phyloP scores from a whole-genome alignment of 495 filamentous ascomycete species.

The Lasiosphaeria hispida region DNA sequence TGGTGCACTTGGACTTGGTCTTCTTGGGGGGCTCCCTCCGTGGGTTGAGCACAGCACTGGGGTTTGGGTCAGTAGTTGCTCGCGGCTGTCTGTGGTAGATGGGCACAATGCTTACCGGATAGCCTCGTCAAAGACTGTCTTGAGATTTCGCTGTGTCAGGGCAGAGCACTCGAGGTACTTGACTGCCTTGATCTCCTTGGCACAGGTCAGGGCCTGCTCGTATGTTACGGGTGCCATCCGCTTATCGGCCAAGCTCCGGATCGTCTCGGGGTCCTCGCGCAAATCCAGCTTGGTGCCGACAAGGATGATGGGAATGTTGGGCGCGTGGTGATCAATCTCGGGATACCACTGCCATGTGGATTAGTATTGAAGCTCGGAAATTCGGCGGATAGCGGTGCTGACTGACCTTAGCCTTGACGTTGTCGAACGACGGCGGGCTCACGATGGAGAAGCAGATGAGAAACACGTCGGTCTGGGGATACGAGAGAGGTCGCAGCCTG shows the following conservation, averaged over 20 bases:
- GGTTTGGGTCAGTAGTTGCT: conserved; percentile 17
- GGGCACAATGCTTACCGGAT: conserved; percentile 64
- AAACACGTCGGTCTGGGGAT: conserved; percentile 97
- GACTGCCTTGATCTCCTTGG: conserved; percentile 87
- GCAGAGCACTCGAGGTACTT: conserved; percentile 99
- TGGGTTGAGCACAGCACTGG: conserved; percentile 80
- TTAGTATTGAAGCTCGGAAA: conserved; percentile 14
- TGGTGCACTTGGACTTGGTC: conserved; percentile 67
- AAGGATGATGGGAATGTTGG: conserved; percentile 91
- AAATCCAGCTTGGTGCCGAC: conserved; percentile 97
- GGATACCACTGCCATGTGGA: conserved; percentile 72
- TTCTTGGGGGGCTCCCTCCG: conserved; percentile 61
- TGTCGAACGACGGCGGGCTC: conserved; percentile 95
- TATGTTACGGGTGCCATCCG: conserved; percentile 91
- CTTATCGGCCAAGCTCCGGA: conserved; percentile 73
- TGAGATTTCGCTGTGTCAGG: conserved; percentile 89
- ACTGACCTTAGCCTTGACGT: conserved; percentile 90
- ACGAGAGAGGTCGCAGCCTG: conserved; percentile 88
- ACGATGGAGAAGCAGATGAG: conserved; percentile 98
- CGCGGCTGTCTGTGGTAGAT: neutral
- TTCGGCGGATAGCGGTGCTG: neutral
- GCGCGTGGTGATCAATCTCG: conserved; percentile 95
- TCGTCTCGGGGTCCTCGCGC: conserved; percentile 81
- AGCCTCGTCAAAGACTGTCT: conserved; percentile 97
- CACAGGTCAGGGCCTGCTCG: conserved; percentile 77